phyloP scores from a whole-genome alignment of 228 moss, liverwort and hornwort species.

The Sphagnum fallax region DNA sequence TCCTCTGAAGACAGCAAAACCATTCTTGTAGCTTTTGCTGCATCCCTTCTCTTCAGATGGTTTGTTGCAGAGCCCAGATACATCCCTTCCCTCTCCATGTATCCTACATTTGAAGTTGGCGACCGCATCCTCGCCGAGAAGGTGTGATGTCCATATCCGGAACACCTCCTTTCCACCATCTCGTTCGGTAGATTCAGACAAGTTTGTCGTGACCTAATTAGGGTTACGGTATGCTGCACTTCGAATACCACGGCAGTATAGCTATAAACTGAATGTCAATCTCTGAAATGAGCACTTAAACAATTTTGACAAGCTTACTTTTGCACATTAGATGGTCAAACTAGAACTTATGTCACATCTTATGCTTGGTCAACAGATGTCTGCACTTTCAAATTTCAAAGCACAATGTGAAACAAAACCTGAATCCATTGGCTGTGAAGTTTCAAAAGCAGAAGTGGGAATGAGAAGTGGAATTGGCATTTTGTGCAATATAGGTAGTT shows the following conservation, averaged over 20 bases:
- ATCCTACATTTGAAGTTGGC: conserved; percentile 64
- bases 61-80: conserved; percentile 61
- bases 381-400: too few relatives aligned
- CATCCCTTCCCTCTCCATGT: conserved; percentile 72
- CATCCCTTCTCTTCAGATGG: conserved; percentile 51
- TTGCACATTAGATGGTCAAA: background rate
- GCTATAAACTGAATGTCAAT: too few relatives aligned
- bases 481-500: background rate
- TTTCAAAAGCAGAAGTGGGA: too few relatives aligned
- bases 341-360: too few relatives aligned
- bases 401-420: background rate
- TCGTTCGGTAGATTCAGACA: background rate
- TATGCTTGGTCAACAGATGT: too few relatives aligned
- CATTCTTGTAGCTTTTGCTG: conserved; percentile 56
- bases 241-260: too few relatives aligned
- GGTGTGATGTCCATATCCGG: conserved; percentile 14
- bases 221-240: background rate
- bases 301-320: background rate
- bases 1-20: conserved; percentile 73
- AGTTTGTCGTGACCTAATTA: background rate
- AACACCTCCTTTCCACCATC: too few relatives aligned
- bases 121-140: conserved; percentile 66
- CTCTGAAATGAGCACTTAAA: too few relatives aligned
- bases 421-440: background rate
- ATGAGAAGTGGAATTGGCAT: background rate